These are phyloP conservation scores for Coemansia sp. DNA, from an alignment of 371 early-diverging fungal species.

Conservation along the genomic window DNA sequence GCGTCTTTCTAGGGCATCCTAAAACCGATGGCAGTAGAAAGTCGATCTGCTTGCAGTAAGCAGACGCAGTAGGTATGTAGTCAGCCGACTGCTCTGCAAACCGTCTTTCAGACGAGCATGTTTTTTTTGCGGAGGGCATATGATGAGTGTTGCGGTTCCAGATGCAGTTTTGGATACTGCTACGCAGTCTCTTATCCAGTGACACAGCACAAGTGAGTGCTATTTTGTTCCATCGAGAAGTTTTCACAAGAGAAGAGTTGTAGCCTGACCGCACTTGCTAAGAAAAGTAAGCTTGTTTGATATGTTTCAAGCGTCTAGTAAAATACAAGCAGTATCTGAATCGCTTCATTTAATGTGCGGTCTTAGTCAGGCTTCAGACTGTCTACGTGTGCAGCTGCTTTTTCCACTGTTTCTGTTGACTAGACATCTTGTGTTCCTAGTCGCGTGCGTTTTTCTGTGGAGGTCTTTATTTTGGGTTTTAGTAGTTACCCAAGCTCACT, in stretches of 20 bases:
- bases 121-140: slow-evolving; percentile 2
- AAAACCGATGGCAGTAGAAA: not conserved
- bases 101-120: not conserved
- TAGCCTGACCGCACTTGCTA: not conserved
- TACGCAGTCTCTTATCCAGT: slow-evolving; percentile 13
- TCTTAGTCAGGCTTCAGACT: not conserved
- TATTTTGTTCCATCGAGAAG: slow-evolving; percentile 6
- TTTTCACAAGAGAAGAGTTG: not conserved
- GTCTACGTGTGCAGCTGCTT: not conserved
- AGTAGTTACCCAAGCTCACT: slow-evolving; percentile 7
- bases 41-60: slow-evolving; percentile 20
- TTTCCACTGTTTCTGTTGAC: not conserved
- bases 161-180: slow-evolving; percentile 17
- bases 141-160: slow-evolving; percentile 13
- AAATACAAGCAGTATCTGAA: not conserved
- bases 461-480: slow-evolving; percentile 1
- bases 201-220: slow-evolving; percentile 8
- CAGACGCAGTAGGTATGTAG: slow-evolving; percentile 13
- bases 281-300: not conserved
- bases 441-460: slow-evolving; percentile 1
- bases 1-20: not conserved
- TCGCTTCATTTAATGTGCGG: not conserved
- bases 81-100: slow-evolving; percentile 4
- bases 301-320: not conserved
- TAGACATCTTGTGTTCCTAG: not conserved